Percentiles rank a stretch among this genome's conserved stretches.
These are phyloP conservation scores for Beverwykella pulmonaria DNA, from an alignment of 495 filamentous ascomycete genomes.

Conservation along the genomic window DNA sequence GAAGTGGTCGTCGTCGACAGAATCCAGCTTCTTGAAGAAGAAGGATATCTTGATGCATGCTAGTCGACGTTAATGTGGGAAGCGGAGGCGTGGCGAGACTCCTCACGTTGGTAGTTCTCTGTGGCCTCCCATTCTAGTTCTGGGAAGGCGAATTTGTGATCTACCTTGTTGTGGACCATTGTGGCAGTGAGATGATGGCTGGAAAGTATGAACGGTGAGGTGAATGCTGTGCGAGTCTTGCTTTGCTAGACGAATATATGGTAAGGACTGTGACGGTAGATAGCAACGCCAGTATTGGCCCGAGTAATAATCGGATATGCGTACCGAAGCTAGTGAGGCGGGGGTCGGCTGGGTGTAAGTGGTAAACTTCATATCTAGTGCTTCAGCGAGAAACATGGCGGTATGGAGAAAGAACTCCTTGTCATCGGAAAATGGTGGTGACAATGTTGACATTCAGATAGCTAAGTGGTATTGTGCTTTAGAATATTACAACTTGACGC, in stretches of 20 bases:
- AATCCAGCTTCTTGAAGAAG: constrained; percentile 44
- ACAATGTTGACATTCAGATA: background rate
- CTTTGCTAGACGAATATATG: background rate
- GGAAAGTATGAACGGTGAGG: background rate
- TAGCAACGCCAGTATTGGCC: background rate
- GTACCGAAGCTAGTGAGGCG: background rate
- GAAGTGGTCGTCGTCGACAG: constrained; percentile 43
- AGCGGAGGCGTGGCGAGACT: background rate
- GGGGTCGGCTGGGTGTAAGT: background rate
- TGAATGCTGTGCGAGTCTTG: background rate
- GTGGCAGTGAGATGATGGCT: background rate
- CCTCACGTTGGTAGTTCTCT: constrained; percentile 41
- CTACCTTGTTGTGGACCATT: constrained; percentile 42
- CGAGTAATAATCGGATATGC: background rate
- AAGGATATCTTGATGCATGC: constrained; percentile 43
- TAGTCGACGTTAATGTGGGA: background rate
- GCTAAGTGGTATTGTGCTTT: background rate
- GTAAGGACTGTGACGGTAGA: background rate
- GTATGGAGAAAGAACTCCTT: background rate
- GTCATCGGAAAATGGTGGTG: background rate
- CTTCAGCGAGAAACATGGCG: no score
- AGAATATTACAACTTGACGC: constrained; percentile 39
- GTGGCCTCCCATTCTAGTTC: constrained; percentile 36
- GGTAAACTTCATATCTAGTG: no score
- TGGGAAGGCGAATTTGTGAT: constrained; percentile 37